Evolutionary conservation across 2,329 filamentous ascomycete genomes (phyloP).

Genomic region (Penicillium sumatraense): DNA sequence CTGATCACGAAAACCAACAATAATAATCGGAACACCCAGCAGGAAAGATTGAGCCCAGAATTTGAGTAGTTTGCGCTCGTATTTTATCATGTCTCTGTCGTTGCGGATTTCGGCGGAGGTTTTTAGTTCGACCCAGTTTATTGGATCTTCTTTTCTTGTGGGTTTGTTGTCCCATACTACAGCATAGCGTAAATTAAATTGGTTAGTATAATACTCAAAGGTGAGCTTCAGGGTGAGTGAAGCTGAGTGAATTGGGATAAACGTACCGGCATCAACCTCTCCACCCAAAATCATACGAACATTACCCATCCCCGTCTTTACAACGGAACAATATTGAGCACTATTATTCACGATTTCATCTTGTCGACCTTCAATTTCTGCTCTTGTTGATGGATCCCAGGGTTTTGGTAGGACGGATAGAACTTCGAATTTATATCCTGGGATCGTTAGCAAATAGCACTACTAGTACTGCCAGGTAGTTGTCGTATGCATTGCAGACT

Average conservation of each 20-base stretch:
- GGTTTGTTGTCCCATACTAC: constrained; percentile 85
- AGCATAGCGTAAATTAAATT: background rate
- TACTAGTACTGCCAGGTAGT: no score
- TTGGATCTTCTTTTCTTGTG: constrained; percentile 63
- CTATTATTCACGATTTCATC: constrained; percentile 79
- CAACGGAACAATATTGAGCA: constrained; percentile 93
- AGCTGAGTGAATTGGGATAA: no score
- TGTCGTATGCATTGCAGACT: background rate
- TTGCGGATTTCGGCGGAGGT: constrained; percentile 75
- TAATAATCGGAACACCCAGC: constrained; percentile 86
- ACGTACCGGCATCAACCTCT: constrained; percentile 84
- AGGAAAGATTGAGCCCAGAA: constrained; percentile 98
- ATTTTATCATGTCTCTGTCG: constrained; percentile 71
- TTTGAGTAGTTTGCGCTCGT: constrained; percentile 88
- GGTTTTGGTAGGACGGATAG: constrained; percentile 74
- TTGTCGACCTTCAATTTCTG: constrained; percentile 78
- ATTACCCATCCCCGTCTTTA: constrained; percentile 82
- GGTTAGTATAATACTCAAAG: no score
- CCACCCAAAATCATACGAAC: constrained; percentile 79
- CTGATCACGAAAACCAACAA: constrained; percentile 82
- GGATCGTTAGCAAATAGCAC: constrained; percentile 7
- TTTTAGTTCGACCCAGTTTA: constrained; percentile 95
- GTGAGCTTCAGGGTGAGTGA: no score
- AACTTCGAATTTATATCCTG: constrained; percentile 96
- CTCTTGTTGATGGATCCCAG: constrained; percentile 74